Evolutionary conservation across 257 asterid genomes (phyloP), one percentile per base, ranked within the genome.

Genomic region (Capsicum rhomboideum): DNA sequence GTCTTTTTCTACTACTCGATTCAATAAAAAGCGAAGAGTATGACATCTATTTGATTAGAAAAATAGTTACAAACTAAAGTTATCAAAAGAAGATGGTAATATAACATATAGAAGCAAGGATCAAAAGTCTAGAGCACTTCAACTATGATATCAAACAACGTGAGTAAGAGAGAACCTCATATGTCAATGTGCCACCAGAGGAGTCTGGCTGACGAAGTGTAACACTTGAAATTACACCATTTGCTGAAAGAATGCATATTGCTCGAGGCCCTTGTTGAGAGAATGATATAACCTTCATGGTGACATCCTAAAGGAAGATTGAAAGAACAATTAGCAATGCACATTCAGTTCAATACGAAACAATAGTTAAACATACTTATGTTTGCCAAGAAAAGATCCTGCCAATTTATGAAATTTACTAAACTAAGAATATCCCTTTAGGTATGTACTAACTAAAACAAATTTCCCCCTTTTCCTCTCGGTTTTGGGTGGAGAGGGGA

Each of bases 191-290:
- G 61, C 98, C 98, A 54, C 98, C 98, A 28, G 97, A 93, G 79
- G 97, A 92, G 87, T 93, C 95, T 26, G 98, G 97, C 80, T 94
- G 97, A 78, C 98, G 94, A 82, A 94, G 92, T 6, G 97, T 93
- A 49, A 93, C 98, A 3, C 93, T 94, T 10, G 98, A 94, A 86
- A 94, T 89, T 17, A 90, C 90, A 63, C 98, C 98, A 69, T 87
- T 94, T 46, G 97, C 98, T 6, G 98, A 93, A 78, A 94, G 93
- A 84, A 94, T 89, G 84, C 98, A 94, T 67, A 94, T 93, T 56
- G 97, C 93, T 21, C 98, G 92, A 50, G 97, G 97, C 37, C 98
- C 97, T 90, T 92, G 97, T 84, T 94, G 97, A 82, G 97, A 93
- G 84, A 93, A 92, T 10, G 98, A 94, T 83, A 94, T 93, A 29